phyloP scores from a whole-genome alignment of 148 eudicot species.

The Rhododendron ovatum region DNA sequence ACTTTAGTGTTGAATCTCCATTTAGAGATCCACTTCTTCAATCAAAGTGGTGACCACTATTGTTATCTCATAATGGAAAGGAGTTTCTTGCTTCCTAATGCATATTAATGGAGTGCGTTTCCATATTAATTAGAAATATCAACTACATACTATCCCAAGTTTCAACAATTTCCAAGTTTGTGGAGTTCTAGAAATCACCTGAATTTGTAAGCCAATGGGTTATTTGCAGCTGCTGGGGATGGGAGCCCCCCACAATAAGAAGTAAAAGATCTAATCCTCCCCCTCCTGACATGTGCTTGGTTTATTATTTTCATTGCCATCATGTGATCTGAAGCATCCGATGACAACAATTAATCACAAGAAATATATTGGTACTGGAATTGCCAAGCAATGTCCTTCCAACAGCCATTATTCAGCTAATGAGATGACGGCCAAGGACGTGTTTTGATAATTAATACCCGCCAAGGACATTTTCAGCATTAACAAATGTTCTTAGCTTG shows the following conservation, averaged over 20 bases:
- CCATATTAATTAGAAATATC: not conserved
- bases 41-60: not conserved
- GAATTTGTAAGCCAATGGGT: conserved; percentile 94
- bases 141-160: not conserved
- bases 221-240: conserved; percentile 95
- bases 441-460: too few relatives aligned
- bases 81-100: not conserved
- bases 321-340: conserved; percentile 77
- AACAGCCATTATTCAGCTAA: not conserved
- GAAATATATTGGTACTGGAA: not conserved
- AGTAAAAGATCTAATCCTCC: conserved; percentile 72
- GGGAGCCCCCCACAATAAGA: conserved; percentile 97
- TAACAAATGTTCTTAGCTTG: too few relatives aligned
- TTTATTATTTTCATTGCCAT: conserved; percentile 97
- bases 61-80: not conserved
- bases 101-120: not conserved
- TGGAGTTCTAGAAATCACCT: conserved; percentile 43
- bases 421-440: too few relatives aligned
- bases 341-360: conserved; percentile 7
- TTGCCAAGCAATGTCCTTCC: not conserved
- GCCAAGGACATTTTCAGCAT: too few relatives aligned
- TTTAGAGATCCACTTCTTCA: not conserved
- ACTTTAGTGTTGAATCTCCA: not conserved
- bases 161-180: not conserved
- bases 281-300: conserved; percentile 67